Conservation (phyloP, 2,329 filamentous ascomycete genomes). For the Emmonsia crescens region DNA sequence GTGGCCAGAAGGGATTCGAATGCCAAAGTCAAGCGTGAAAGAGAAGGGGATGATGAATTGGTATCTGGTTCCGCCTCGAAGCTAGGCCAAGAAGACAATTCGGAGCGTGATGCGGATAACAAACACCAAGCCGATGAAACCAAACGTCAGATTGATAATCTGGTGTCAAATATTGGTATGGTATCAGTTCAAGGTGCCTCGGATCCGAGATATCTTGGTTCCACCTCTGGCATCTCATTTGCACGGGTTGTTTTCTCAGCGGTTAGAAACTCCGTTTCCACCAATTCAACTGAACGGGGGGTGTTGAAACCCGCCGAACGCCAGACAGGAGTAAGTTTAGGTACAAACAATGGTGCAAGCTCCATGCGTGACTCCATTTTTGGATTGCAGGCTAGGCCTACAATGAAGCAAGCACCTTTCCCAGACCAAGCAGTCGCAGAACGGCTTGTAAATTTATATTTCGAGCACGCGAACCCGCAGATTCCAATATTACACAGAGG, state of each 20-base stretch:
- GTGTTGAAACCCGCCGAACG: constrained; percentile 45
- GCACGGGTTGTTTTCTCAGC: constrained; percentile 88
- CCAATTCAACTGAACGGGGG: constrained; percentile 52
- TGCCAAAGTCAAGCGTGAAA: constrained; percentile 7
- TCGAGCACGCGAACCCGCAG: constrained; percentile 92
- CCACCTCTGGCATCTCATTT: constrained; percentile 85
- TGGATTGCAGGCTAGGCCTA: constrained; percentile 83
- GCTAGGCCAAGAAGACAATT: constrained; percentile 17
- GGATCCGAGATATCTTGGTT: constrained; percentile 71
- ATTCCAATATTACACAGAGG: constrained; percentile 83
- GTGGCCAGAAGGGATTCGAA: not conserved
- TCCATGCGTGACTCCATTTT: constrained; percentile 96
- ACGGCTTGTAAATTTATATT: constrained; percentile 71
- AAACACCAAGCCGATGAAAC: constrained; percentile 47
- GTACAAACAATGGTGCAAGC: constrained; percentile 45
- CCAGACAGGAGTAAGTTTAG: constrained; percentile 25
- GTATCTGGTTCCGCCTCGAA: not conserved
- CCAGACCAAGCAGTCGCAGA: constrained; percentile 64
- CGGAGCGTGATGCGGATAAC: constrained; percentile 29
- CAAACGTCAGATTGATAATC: constrained; percentile 45
- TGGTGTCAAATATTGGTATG: constrained; percentile 61
- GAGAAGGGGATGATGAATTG: not conserved
- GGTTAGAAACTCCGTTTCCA: constrained; percentile 62
- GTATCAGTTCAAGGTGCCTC: constrained; percentile 67
- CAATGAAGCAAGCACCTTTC: constrained; percentile 74